Evolutionary conservation across 2,329 filamentous ascomycete genomes (phyloP).

Genomic region (Pseudogymnoascus sp.): DNA sequence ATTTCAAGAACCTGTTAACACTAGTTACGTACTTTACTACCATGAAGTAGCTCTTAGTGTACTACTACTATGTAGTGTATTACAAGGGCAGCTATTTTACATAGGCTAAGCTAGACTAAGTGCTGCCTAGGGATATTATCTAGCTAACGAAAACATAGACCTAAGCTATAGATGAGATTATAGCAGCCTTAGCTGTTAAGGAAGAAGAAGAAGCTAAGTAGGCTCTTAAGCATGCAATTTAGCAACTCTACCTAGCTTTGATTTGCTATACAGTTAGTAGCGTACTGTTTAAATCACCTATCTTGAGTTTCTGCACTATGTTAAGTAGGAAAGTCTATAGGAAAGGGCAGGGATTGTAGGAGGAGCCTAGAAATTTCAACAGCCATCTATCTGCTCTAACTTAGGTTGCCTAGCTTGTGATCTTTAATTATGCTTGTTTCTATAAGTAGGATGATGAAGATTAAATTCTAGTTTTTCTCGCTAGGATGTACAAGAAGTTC

Average conservation of each 20-base stretch:
- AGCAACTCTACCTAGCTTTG: conserved; percentile 12
- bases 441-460: conserved; percentile 12
- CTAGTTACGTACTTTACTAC: too few relatives aligned
- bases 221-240: conserved; percentile 14
- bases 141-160: background rate
- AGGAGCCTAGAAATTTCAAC: conserved; percentile 14
- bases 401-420: conserved; percentile 10
- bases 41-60: conserved; percentile 3
- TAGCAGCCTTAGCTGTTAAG: conserved; percentile 8
- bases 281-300: conserved; percentile 9
- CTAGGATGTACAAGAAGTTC: conserved; percentile 12
- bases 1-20: too few relatives aligned
- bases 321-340: background rate
- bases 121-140: background rate
- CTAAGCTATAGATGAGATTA: conserved; percentile 12
- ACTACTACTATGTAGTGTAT: conserved; percentile 13
- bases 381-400: conserved; percentile 11
- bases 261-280: conserved; percentile 13
- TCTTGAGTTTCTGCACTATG: conserved; percentile 14
- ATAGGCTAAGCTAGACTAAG: background rate
- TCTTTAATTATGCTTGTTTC: conserved; percentile 11
- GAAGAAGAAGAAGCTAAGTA: conserved; percentile 9
- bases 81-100: conserved; percentile 9
- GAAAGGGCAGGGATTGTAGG: background rate
- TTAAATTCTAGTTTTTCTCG: conserved; percentile 12